Evolutionary conservation across 768 basidiomycete genomes (phyloP).

Genomic region (Trametes sanguinea): DNA sequence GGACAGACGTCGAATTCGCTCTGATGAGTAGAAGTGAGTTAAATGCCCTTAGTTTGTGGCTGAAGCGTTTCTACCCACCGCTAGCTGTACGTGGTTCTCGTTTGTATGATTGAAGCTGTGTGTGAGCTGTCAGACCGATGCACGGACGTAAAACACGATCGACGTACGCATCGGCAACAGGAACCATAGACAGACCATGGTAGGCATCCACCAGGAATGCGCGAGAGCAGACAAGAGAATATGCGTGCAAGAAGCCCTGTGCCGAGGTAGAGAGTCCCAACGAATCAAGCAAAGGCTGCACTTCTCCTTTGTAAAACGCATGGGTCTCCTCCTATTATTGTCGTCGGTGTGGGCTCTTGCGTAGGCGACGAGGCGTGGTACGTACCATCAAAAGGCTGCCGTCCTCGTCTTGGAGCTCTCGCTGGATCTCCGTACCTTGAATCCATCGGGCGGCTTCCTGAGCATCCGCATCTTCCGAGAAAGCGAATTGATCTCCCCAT

Average conservation of each 20-base stretch:
- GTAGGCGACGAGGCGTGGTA: neutral
- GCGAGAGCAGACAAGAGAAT: constrained; percentile 49
- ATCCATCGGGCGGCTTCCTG: constrained; percentile 37
- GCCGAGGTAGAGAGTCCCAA: constrained; percentile 10
- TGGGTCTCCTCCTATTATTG: constrained; percentile 28
- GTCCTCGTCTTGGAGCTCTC: constrained; percentile 26
- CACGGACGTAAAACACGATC: neutral
- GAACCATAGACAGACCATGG: constrained; percentile 48
- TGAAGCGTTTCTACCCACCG: constrained; percentile 27
- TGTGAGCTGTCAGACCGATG: neutral
- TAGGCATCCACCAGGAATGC: constrained; percentile 52
- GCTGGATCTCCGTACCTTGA: constrained; percentile 35
- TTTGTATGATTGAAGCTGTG: constrained; percentile 42
- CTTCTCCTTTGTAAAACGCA: constrained; percentile 26
- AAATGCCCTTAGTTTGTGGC: too few species aligned
- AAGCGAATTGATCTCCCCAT: constrained; percentile 45
- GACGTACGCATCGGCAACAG: constrained; percentile 49
- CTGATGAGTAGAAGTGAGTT: constrained; percentile 15
- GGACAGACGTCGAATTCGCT: constrained; percentile 44
- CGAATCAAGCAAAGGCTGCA: constrained; percentile 17
- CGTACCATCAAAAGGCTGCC: constrained; percentile 19
- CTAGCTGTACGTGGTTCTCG: constrained; percentile 41
- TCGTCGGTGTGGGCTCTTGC: neutral
- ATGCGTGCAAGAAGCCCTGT: constrained; percentile 40
- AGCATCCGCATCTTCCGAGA: constrained; percentile 29